These are phyloP conservation scores for Phaeophleospora eucalypticola DNA, from an alignment of 2,329 filamentous ascomycete species.

Conservation along the genomic window DNA sequence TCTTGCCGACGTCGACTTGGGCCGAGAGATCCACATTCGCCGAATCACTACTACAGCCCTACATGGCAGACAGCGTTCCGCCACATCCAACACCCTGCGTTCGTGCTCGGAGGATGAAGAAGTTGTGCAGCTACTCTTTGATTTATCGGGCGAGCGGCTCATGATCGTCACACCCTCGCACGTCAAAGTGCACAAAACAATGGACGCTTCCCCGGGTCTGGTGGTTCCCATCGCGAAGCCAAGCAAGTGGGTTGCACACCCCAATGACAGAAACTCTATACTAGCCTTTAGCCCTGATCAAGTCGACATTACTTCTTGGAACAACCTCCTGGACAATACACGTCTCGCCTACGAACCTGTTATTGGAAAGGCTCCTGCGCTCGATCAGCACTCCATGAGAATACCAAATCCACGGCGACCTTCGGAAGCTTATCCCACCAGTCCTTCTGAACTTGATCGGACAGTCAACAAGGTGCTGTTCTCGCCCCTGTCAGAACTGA, in stretches of 20 bases:
- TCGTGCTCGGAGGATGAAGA: not conserved
- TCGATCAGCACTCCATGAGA: not conserved
- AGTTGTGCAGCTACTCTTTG: not conserved
- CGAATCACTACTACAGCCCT: not conserved
- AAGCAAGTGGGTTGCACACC: not conserved
- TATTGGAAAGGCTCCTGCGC: not conserved
- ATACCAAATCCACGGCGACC: not conserved
- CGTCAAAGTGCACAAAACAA: not conserved
- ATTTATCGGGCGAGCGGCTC: not conserved
- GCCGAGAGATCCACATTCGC: not conserved
- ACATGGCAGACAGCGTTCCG: not conserved
- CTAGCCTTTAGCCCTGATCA: not conserved
- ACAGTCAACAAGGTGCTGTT: not conserved
- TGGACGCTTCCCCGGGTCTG: not conserved
- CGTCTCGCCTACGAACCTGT: not conserved
- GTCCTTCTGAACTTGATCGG: constrained; percentile 1
- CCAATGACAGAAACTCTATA: not conserved
- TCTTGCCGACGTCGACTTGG: not conserved
- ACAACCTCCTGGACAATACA: not conserved
- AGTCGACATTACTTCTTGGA: not conserved
- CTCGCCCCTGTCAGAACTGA: not conserved
- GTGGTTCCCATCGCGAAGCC: not conserved
- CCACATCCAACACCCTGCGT: not conserved
- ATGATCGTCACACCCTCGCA: not conserved
- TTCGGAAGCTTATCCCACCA: not conserved